Evolutionary conservation across 306 rosid species (phyloP).

Genomic region (Hippophae rhamnoides): DNA sequence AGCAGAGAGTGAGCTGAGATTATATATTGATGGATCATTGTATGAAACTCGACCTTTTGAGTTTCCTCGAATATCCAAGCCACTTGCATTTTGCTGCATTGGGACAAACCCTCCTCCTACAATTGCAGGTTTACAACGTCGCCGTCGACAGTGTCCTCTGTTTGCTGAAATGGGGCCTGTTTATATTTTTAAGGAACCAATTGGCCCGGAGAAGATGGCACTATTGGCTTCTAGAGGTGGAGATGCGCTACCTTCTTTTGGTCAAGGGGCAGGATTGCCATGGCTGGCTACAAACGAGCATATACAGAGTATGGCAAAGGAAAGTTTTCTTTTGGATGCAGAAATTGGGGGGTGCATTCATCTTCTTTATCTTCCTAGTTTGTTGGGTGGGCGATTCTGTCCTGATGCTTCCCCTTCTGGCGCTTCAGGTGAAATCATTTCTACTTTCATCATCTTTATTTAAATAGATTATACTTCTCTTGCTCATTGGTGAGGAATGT

Average conservation of each 20-base stretch:
- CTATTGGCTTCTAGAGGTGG: slow-evolving; percentile 94
- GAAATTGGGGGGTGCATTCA: slow-evolving; percentile 86
- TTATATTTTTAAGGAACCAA: slow-evolving; percentile 87
- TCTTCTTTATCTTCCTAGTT: slow-evolving; percentile 87
- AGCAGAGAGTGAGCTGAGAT: slow-evolving; percentile 71
- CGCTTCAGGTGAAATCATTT: slow-evolving; percentile 58
- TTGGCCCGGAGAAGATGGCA: slow-evolving; percentile 81
- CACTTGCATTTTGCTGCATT: slow-evolving; percentile 96
- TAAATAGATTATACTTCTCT: not conserved
- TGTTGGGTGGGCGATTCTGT: slow-evolving; percentile 89
- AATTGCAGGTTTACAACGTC: slow-evolving; percentile 98
- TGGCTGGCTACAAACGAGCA: slow-evolving; percentile 74
- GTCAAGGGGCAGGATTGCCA: slow-evolving; percentile 84
- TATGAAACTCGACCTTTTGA: slow-evolving; percentile 91
- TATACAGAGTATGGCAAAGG: slow-evolving; percentile 60
- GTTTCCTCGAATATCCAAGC: slow-evolving; percentile 84
- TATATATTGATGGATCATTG: slow-evolving; percentile 79
- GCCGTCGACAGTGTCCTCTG: slow-evolving; percentile 95
- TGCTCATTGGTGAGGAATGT: too few species aligned
- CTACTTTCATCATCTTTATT: slow-evolving; percentile 21
- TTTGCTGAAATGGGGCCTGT: slow-evolving; percentile 99
- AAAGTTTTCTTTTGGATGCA: slow-evolving; percentile 80
- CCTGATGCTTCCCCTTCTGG: slow-evolving; percentile 98
- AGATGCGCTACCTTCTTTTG: slow-evolving; percentile 80
- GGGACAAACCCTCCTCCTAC: slow-evolving; percentile 99